phyloP scores from a whole-genome alignment of 2,329 filamentous ascomycete species.

The Fonsecaea pedrosoi region DNA sequence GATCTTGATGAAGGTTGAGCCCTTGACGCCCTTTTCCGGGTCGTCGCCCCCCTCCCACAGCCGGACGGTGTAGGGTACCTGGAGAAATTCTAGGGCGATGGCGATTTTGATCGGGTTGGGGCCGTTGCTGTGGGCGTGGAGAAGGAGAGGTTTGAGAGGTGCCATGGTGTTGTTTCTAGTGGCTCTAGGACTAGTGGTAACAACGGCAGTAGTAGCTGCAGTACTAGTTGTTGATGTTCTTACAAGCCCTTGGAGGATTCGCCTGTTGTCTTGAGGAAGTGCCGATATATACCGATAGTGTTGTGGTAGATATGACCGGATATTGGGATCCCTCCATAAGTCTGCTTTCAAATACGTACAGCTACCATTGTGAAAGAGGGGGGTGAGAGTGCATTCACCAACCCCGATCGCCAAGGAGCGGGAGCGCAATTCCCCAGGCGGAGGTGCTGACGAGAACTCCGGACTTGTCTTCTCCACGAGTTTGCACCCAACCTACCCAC shows the following conservation, averaged over 20 bases:
- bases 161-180: background rate
- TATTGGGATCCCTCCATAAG: no score
- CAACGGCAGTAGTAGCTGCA: no score
- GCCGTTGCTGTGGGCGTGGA: slow-evolving; percentile 51
- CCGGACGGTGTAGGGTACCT: slow-evolving; percentile 51
- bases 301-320: background rate
- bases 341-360: background rate
- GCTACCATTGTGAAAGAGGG: no score
- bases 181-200: no score
- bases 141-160: slow-evolving; percentile 44
- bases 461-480: no score
- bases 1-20: slow-evolving; percentile 48
- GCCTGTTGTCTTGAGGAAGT: background rate
- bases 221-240: no score
- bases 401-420: background rate
- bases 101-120: slow-evolving; percentile 56
- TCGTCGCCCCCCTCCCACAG: slow-evolving; percentile 52
- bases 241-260: no score
- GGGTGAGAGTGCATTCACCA: background rate
- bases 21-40: slow-evolving; percentile 49
- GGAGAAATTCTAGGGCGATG: slow-evolving; percentile 50
- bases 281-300: no score
- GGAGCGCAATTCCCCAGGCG: background rate
- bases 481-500: no score
- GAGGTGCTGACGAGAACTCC: no score